Evolutionary conservation across 2,329 filamentous ascomycete genomes (phyloP).

Genomic region (Aspergillus ruber): DNA sequence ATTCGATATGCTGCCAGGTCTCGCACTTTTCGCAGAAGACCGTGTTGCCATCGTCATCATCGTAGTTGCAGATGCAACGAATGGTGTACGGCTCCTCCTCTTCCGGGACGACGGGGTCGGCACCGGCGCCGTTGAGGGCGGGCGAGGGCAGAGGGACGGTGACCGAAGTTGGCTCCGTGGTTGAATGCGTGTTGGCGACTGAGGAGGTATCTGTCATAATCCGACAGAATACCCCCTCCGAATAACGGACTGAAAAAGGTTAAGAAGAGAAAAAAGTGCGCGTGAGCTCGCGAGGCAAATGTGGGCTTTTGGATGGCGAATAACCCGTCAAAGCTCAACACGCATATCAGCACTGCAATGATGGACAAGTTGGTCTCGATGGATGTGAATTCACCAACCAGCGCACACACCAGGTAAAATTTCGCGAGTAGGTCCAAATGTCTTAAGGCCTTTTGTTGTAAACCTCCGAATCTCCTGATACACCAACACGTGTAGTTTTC

Average conservation of each 20-base stretch:
- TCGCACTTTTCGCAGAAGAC: slow-evolving; percentile 95
- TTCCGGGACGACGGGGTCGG: slow-evolving; percentile 36
- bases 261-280: slow-evolving; percentile 9
- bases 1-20: slow-evolving; percentile 97
- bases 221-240: slow-evolving; percentile 45
- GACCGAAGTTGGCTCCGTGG: slow-evolving; percentile 42
- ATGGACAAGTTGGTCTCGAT: background rate
- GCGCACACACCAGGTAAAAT: background rate
- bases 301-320: slow-evolving; percentile 3
- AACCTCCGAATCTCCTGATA: background rate
- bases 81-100: slow-evolving; percentile 66
- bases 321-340: slow-evolving; percentile 14
- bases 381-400: background rate
- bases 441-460: background rate
- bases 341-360: slow-evolving; percentile 15
- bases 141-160: slow-evolving; percentile 39
- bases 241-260: slow-evolving; percentile 8
- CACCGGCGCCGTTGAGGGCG: slow-evolving; percentile 35
- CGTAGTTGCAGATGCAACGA: slow-evolving; percentile 92
- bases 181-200: slow-evolving; percentile 43
- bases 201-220: slow-evolving; percentile 51
- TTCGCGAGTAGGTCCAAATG: background rate
- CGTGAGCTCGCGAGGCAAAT: slow-evolving; percentile 12
- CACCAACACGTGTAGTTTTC: background rate
- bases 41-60: slow-evolving; percentile 94